phyloP scores from a whole-genome alignment of 495 filamentous ascomycete genomes.

The Hyaloscypha variabilis region DNA sequence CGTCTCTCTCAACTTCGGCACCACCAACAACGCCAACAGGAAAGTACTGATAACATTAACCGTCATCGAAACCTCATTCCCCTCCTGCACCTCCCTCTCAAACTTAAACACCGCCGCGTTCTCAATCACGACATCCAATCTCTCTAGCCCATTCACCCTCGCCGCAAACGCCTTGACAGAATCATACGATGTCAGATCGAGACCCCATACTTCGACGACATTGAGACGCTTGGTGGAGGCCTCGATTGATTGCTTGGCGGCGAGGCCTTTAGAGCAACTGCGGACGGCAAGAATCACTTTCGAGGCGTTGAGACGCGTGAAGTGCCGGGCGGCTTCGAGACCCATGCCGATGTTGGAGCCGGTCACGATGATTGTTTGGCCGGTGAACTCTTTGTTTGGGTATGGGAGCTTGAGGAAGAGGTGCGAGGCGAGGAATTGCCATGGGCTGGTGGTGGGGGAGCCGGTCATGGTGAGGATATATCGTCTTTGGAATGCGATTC shows the following conservation, averaged over 20 bases:
- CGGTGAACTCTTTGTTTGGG: conserved; percentile 17
- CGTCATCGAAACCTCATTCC: conserved; percentile 14
- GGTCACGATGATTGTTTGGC: conserved; percentile 52
- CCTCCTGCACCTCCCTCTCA: neutral
- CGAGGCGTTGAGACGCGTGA: conserved; percentile 38
- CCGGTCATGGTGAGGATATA: no score
- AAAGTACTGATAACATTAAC: conserved; percentile 26
- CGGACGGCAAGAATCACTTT: conserved; percentile 51
- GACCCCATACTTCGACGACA: conserved; percentile 51
- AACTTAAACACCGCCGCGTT: conserved; percentile 13
- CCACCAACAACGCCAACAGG: conserved; percentile 21
- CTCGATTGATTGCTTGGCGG: conserved; percentile 32
- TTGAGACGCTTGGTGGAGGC: conserved; percentile 7
- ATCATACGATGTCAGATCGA: conserved; percentile 48
- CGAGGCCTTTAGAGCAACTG: conserved; percentile 36
- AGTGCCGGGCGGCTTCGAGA: conserved; percentile 48
- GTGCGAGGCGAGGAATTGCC: neutral
- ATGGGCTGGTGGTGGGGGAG: no score
- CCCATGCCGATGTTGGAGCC: conserved; percentile 56
- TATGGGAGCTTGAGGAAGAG: neutral
- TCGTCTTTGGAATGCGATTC: no score
- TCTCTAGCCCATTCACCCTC: neutral
- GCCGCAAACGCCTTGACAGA: conserved; percentile 25
- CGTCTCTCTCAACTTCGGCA: conserved; percentile 19
- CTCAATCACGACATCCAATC: conserved; percentile 18